Conservation (phyloP, 1,284 basidiomycete genomes). For the Cronartium quercuum region DNA sequence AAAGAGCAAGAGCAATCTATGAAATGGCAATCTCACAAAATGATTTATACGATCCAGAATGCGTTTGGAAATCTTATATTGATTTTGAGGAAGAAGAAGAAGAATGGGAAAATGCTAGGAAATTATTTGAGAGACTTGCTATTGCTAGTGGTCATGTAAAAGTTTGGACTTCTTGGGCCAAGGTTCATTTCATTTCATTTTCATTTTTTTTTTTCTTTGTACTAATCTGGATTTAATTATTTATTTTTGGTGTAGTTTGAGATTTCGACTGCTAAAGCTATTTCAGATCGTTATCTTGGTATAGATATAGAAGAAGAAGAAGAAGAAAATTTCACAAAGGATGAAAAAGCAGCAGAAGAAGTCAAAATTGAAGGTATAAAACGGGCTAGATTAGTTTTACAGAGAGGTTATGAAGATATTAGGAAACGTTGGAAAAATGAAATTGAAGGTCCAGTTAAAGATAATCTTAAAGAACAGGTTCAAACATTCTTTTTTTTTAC, state of each 20-base stretch:
- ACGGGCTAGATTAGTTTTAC: slow-evolving; percentile 69
- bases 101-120: slow-evolving; percentile 74
- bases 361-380: slow-evolving; percentile 60
- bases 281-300: slow-evolving; percentile 44
- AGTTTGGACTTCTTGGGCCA: slow-evolving; percentile 49
- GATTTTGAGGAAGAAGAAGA: slow-evolving; percentile 94
- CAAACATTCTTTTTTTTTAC: slow-evolving; percentile 43
- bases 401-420: slow-evolving; percentile 77
- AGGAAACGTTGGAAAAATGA: slow-evolving; percentile 57
- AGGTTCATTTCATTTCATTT: slow-evolving; percentile 53
- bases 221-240: slow-evolving; percentile 50
- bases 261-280: slow-evolving; percentile 45
- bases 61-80: slow-evolving; percentile 92
- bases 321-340: slow-evolving; percentile 60
- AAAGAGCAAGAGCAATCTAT: slow-evolving; percentile 88
- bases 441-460: slow-evolving; percentile 32
- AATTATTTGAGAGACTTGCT: slow-evolving; percentile 84
- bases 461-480: slow-evolving; percentile 73
- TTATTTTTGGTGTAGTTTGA: slow-evolving; percentile 48
- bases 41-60: slow-evolving; percentile 93
- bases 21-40: slow-evolving; percentile 86
- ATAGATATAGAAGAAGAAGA: slow-evolving; percentile 62
- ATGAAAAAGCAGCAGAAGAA: slow-evolving; percentile 51
- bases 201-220: slow-evolving; percentile 53
- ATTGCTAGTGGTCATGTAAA: slow-evolving; percentile 88